A percentile compares a stretch with the other conserved stretches of the same genome.
phyloP scores from a whole-genome alignment of 2,329 filamentous ascomycete genomes.

The Magnaporthales sp. region DNA sequence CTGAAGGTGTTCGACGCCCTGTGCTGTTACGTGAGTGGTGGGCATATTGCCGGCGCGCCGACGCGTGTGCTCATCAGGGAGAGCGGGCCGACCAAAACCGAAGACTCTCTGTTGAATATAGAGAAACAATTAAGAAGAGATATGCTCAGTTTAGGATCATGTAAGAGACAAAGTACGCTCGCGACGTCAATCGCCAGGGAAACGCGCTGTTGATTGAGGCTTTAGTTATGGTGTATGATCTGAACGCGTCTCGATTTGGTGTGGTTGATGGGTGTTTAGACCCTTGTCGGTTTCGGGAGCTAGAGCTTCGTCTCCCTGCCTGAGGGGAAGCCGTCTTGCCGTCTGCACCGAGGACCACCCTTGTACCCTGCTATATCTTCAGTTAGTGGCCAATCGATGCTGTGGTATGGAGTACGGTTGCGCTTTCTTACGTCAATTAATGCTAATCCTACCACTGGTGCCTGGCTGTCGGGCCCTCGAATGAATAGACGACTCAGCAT shows the following conservation, averaged over 20 bases:
- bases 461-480: neutral
- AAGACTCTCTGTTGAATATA: neutral
- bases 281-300: neutral
- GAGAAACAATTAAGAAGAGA: neutral
- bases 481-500: neutral
- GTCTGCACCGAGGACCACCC: neutral
- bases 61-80: neutral
- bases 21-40: constrained; percentile 44
- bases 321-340: neutral
- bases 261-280: neutral
- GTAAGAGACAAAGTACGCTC: neutral
- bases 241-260: neutral
- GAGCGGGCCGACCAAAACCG: neutral
- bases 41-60: constrained; percentile 37
- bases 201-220: neutral
- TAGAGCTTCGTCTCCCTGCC: neutral
- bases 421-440: neutral
- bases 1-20: constrained; percentile 47
- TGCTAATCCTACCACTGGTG: neutral
- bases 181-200: neutral
- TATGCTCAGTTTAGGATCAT: neutral
- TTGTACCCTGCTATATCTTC: neutral
- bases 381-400: neutral
- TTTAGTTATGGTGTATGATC: neutral
- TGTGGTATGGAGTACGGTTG: neutral